Evolutionary conservation across 169 alveolate species (phyloP), one percentile per base, ranked within the genome.

Genomic region (Plasmodium billcollinsi): DNA sequence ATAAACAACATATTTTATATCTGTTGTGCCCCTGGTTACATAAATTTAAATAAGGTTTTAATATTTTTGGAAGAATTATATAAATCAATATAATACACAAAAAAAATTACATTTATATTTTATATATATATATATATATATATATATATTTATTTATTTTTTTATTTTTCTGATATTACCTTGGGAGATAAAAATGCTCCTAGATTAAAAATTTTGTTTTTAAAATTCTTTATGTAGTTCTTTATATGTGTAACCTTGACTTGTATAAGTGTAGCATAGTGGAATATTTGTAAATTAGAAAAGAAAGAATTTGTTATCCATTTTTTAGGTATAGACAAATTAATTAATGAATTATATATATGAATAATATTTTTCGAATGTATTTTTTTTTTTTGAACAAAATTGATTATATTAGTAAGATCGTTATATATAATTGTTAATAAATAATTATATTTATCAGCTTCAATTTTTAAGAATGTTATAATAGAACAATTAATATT

Each of bases 401-500:
- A 83, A 20, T 83, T 54, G 21, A 83, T 83, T 7, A 83, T 69
- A n/a, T 63, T 83, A 21, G 91, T 83, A 21, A 83, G 70, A 45
- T 83, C 91, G 12, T 83, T 72, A 63, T 69, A 83, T 52, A 83
- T 83, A 26, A 56, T 69, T 61, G 85, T 83, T 15, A 83, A 50
- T 29, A 83, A 58, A 21, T 63, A 54, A 20, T 83, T 83, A 67
- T 83, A 83, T 83, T 83, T 83, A 47, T 83, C 91, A 11, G 74
- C 76, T 83, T 83, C 91, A 43, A 83, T 83, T 54, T 83, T 83
- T 24, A 83, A 62, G 49, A 67, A 83, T 43, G 91, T 83, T 29
- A 69, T 62, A 26, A 83, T 83, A 43, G 83, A 52, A 72, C 91
- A 83, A 12, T 69, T 83, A 56, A 83, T 56, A 21, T 83, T 83